Percentiles rank a stretch among this genome's conserved stretches.
phyloP scores from a whole-genome alignment of 2,329 filamentous ascomycete genomes.

The Trichoderma pleuroti region DNA sequence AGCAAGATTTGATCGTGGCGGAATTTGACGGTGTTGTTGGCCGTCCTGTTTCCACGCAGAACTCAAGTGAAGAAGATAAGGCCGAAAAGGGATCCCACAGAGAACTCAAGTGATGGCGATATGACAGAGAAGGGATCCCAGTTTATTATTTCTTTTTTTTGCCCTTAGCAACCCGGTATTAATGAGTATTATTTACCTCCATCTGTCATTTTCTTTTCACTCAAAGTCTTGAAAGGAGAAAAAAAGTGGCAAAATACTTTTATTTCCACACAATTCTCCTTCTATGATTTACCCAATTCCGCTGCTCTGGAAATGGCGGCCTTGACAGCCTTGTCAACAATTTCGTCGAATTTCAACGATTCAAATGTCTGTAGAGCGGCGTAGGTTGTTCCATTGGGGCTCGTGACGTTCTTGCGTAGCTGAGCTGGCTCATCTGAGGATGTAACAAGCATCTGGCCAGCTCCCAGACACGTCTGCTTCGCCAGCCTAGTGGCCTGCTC shows the following conservation, averaged over 20 bases:
- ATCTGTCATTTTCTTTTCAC: background rate
- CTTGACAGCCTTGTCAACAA: constrained; percentile 46
- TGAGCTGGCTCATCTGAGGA: constrained; percentile 45
- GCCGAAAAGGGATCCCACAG: background rate
- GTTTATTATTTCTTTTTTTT: background rate
- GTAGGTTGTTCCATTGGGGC: constrained; percentile 50
- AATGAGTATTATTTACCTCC: background rate
- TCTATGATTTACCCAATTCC: constrained; percentile 38
- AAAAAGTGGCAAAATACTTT: background rate
- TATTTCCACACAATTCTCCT: background rate
- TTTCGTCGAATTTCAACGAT: constrained; percentile 39
- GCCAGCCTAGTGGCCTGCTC: constrained; percentile 50
- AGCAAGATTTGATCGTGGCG: constrained; percentile 10
- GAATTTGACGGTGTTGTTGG: constrained; percentile 1
- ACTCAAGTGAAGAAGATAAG: background rate
- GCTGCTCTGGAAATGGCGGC: constrained; percentile 42
- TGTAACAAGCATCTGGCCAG: constrained; percentile 48
- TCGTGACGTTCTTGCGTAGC: constrained; percentile 50
- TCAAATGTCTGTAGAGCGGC: constrained; percentile 49
- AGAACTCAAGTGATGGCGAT: background rate
- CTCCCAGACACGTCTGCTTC: constrained; percentile 50
- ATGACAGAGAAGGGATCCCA: background rate
- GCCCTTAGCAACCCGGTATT: background rate
- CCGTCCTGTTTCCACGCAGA: background rate
- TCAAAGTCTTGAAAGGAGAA: background rate